A percentile compares a stretch with the other conserved stretches of the same genome.
Evolutionary conservation across 805 yeast genomes (phyloP).

Genomic region (Saturnispora dispora): DNA sequence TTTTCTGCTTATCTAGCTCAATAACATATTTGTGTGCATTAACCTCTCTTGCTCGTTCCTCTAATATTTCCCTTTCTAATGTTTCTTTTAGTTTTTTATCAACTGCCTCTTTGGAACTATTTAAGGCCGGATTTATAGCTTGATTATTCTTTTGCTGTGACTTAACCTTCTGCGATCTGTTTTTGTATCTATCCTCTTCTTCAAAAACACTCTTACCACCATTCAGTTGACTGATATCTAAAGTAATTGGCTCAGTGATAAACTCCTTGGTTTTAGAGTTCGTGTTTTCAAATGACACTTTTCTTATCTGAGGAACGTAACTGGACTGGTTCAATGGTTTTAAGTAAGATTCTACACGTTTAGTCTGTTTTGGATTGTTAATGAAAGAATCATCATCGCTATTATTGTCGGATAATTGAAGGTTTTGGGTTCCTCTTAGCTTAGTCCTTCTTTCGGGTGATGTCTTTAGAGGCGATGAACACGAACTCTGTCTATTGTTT

Average conservation of each 20-base stretch:
- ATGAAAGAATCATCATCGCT: not conserved
- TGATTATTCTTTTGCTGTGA: not conserved
- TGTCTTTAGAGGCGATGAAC: not conserved
- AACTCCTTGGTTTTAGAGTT: not conserved
- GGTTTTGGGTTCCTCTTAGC: not conserved
- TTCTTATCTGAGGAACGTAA: not conserved
- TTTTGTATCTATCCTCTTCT: not conserved
- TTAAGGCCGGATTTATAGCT: not conserved
- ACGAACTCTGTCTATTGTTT: too few relatives aligned
- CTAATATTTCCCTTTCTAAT: not conserved
- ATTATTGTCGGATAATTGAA: not conserved
- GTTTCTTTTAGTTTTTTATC: not conserved
- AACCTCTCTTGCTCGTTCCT: not conserved
- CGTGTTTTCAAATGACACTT: not conserved
- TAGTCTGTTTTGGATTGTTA: not conserved
- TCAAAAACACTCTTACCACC: not conserved
- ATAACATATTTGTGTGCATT: not conserved
- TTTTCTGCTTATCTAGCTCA: not conserved
- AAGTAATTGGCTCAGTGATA: not conserved
- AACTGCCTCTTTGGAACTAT: not conserved
- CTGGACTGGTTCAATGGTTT: not conserved
- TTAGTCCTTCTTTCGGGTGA: not conserved
- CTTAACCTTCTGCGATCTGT: not conserved
- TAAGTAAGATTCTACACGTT: not conserved
- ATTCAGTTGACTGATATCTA: not conserved